Evolutionary conservation across 2,329 filamentous ascomycete genomes (phyloP).

Genomic region (Neonectria coccinea): DNA sequence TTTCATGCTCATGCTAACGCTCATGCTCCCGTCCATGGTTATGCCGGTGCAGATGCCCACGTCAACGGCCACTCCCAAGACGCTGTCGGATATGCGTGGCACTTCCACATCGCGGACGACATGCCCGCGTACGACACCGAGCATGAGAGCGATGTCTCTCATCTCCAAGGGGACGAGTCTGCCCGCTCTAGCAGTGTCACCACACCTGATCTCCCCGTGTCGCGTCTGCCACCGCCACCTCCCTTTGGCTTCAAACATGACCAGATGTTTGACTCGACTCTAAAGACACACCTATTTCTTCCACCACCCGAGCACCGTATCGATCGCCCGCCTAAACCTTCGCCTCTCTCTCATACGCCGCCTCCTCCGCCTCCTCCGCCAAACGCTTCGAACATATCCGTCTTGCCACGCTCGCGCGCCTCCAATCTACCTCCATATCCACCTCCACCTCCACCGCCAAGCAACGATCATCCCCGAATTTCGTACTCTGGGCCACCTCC

Average conservation of each 20-base stretch:
- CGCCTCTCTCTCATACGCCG: constrained; percentile 20
- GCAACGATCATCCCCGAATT: constrained; percentile 19
- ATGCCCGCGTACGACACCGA: constrained; percentile 45
- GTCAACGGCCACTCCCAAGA: constrained; percentile 28
- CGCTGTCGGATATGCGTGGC: constrained; percentile 32
- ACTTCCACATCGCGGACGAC: constrained; percentile 32
- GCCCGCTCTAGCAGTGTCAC: constrained; percentile 46
- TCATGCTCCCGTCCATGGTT: constrained; percentile 20
- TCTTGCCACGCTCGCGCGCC: constrained; percentile 2
- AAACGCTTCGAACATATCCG: constrained; percentile 23
- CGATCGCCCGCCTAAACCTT: constrained; percentile 20
- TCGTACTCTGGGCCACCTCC: constrained; percentile 10
- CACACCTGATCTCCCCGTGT: constrained; percentile 41
- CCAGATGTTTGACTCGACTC: constrained; percentile 29
- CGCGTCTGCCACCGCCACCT: constrained; percentile 38
- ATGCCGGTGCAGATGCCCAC: constrained; percentile 21
- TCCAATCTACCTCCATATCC: constrained; percentile 24
- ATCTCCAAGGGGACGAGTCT: constrained; percentile 44
- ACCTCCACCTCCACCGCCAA: constrained; percentile 26
- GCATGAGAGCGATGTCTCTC: constrained; percentile 45
- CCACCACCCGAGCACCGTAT: constrained; percentile 18
- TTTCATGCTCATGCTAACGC: constrained; percentile 23
- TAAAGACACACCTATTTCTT: constrained; percentile 28
- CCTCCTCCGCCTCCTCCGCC: constrained; percentile 21
- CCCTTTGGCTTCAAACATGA: constrained; percentile 27